A percentile compares a stretch with the other conserved stretches of the same genome.
Conservation (phyloP, 2,329 filamentous ascomycete genomes). For the Claviceps humidiphila region DNA sequence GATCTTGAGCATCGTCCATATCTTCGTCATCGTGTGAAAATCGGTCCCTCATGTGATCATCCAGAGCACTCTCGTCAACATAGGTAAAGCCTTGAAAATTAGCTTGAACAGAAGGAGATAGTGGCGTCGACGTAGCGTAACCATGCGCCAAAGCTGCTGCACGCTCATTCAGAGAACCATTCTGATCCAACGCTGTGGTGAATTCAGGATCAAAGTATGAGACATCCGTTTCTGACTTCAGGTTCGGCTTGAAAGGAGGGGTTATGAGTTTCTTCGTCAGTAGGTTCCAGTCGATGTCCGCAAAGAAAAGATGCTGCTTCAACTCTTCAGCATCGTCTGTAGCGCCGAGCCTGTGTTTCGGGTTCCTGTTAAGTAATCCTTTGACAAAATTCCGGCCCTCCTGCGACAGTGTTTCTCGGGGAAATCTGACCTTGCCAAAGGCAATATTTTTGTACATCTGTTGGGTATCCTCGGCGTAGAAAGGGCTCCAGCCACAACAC, state of each 20-base stretch:
- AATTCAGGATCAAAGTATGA: slow-evolving; percentile 99
- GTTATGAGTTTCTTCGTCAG: slow-evolving; percentile 83
- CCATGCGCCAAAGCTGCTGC: slow-evolving; percentile 77
- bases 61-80: slow-evolving; percentile 92
- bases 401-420: slow-evolving; percentile 81
- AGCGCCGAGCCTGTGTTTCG: slow-evolving; percentile 85
- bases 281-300: slow-evolving; percentile 83
- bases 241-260: slow-evolving; percentile 92
- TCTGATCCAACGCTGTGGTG: slow-evolving; percentile 81
- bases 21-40: slow-evolving; percentile 39
- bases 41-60: slow-evolving; percentile 60
- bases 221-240: slow-evolving; percentile 90
- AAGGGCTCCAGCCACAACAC: slow-evolving; percentile 98
- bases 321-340: slow-evolving; percentile 85
- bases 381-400: slow-evolving; percentile 98
- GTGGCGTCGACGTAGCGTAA: slow-evolving; percentile 76
- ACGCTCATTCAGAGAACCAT: slow-evolving; percentile 78
- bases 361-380: slow-evolving; percentile 90
- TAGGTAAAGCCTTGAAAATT: slow-evolving; percentile 99
- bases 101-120: slow-evolving; percentile 91
- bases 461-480: slow-evolving; percentile 97
- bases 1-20: slow-evolving; percentile 40
- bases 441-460: slow-evolving; percentile 99
- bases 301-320: slow-evolving; percentile 89
- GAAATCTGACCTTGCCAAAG: slow-evolving; percentile 95